These are phyloP conservation scores for Solanum hybrid DNA, from an alignment of 305 asterid species.

Conservation along the genomic window DNA sequence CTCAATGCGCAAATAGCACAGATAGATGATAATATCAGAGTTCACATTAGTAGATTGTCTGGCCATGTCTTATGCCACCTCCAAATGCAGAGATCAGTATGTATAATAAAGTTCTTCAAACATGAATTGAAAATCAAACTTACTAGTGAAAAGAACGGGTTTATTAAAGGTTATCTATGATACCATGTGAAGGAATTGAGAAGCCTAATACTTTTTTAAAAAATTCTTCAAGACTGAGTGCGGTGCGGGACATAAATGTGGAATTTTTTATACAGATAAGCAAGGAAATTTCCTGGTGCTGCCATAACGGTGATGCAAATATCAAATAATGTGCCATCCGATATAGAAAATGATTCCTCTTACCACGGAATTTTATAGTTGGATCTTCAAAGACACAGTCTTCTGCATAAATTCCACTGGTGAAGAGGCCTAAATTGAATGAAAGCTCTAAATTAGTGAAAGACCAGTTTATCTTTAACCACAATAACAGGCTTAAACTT, in stretches of 20 bases:
- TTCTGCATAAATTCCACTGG: slow-evolving; percentile 57
- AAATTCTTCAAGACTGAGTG: neutral
- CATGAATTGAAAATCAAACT: neutral
- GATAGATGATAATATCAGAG: neutral
- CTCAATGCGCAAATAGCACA: neutral
- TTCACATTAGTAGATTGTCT: neutral
- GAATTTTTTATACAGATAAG: neutral
- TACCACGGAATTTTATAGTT: slow-evolving; percentile 71
- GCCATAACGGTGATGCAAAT: neutral
- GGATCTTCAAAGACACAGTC: slow-evolving; percentile 87
- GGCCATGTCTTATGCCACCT: neutral
- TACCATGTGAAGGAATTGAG: neutral
- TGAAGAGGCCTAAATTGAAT: slow-evolving; percentile 42
- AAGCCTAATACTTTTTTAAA: neutral
- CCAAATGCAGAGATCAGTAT: neutral
- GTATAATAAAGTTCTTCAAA: neutral
- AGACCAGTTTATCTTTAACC: neutral
- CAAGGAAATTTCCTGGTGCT: neutral
- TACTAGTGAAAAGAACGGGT: neutral
- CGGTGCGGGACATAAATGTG: neutral
- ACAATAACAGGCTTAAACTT: neutral
- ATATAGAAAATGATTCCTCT: neutral
- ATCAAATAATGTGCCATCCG: neutral
- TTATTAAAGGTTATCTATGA: neutral
- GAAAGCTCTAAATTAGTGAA: slow-evolving; percentile 12